Evolutionary conservation across 176 grass and related monocot species (phyloP), one percentile per base, ranked within the genome.

Genomic region (Lolium rigidum): DNA sequence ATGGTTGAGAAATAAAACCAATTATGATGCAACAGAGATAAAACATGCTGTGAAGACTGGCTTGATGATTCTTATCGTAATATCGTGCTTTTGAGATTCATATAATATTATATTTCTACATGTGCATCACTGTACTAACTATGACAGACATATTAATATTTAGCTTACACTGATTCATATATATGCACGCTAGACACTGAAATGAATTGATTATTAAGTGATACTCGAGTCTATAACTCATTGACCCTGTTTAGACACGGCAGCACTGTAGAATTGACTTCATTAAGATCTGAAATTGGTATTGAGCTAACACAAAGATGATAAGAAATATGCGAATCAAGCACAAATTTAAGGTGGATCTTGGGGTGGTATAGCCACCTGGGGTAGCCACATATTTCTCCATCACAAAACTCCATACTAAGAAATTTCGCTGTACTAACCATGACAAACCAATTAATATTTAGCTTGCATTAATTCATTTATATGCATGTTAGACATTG

Each of bases 361-460:
- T 49, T 49, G 44, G 70, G 70, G 24, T 62, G 4, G 24, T 24
- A 62, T 62, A 62, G 59, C 21, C 59, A 47, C 59, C 21, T 11
- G 59, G 58, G 21, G 59, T 62, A 61, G 58, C 58, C n/a, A 61
- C 9, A 62, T 26, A 25, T 74, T 9, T 25, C 13, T 21, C 70
- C 48, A 28, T 73, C 18, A 50, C 39, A 83, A 79, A 80, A 84
- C 22, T 28, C 22, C 63, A 77, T 56, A 66, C 20, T 17, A 74
- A 51, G 51, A 51, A 76, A 86, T 43, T 43, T 54, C 61, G 44
- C 15, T 51, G 31, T 35, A 35, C 31, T 35, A 74, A 43, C 41
- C 7, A 43, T 43, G 41, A 43, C 41, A 43, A 7, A 43, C 41
- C 41, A 24, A 12, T 47, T 13, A 26, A 28, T 72, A 47, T 72